Conservation (phyloP, 1,139 yeast genomes). For the Torulaspora pretoriensis region DNA sequence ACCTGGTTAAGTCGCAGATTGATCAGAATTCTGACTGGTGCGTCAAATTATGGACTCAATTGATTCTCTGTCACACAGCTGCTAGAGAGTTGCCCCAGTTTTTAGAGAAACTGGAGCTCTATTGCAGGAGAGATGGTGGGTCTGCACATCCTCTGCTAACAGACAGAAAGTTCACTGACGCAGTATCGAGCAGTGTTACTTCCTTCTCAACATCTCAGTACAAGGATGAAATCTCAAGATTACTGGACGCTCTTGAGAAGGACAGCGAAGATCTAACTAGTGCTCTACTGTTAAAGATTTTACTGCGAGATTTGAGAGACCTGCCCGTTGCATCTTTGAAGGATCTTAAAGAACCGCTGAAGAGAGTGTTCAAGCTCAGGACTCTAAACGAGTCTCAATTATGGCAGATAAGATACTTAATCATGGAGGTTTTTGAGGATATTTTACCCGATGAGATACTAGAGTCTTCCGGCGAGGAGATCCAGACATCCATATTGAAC, state of each 20-base stretch:
- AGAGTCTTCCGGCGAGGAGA: slow-evolving; percentile 9
- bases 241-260: slow-evolving; percentile 15
- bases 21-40: slow-evolving; percentile 13
- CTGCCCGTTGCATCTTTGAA: slow-evolving; percentile 22
- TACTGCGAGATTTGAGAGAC: slow-evolving; percentile 22
- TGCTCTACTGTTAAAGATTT: slow-evolving; percentile 15
- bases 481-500: slow-evolving; percentile 3
- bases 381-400: slow-evolving; percentile 22
- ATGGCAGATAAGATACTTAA: slow-evolving; percentile 48
- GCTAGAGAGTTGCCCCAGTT: slow-evolving; percentile 59
- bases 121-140: slow-evolving; percentile 29
- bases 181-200: slow-evolving; percentile 42
- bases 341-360: slow-evolving; percentile 28
- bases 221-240: slow-evolving; percentile 13
- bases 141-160: slow-evolving; percentile 31
- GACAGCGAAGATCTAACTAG: slow-evolving; percentile 8
- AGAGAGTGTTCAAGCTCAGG: slow-evolving; percentile 25
- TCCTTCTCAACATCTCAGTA: slow-evolving; percentile 50
- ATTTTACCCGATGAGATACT: slow-evolving; percentile 31
- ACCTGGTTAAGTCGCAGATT: slow-evolving; percentile 27
- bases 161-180: slow-evolving; percentile 33
- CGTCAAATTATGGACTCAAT: slow-evolving; percentile 37
- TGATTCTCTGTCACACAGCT: slow-evolving; percentile 48
- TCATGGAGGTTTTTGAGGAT: slow-evolving; percentile 49
- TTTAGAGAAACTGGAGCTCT: slow-evolving; percentile 45